Evolutionary conservation across 2,329 filamentous ascomycete genomes (phyloP).

Genomic region (Penicillium polonicum): DNA sequence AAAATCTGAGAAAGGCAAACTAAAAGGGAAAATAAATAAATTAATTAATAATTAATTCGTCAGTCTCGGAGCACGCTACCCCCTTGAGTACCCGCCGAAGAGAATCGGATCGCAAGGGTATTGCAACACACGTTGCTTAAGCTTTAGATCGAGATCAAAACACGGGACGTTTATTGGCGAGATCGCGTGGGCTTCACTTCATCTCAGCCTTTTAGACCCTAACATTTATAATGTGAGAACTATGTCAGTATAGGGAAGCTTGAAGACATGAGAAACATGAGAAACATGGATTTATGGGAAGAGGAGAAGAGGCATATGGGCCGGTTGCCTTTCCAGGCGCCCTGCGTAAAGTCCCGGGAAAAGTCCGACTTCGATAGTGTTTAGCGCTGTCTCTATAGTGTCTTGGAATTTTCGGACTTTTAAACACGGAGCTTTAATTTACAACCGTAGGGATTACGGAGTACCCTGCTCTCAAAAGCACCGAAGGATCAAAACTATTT

Average conservation of each 20-base stretch:
- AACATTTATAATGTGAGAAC: neutral
- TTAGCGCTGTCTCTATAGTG: neutral
- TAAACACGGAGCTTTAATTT: neutral
- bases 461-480: neutral
- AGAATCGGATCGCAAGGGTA: constrained; percentile 9
- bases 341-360: constrained; percentile 16
- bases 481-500: neutral
- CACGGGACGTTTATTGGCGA: constrained; percentile 20
- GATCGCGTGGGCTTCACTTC: constrained; percentile 16
- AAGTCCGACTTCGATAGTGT: neutral
- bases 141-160: constrained; percentile 29
- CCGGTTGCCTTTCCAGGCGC: constrained; percentile 25
- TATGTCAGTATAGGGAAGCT: neutral
- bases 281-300: neutral
- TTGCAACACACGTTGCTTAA: constrained; percentile 18
- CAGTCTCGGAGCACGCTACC: constrained; percentile 16
- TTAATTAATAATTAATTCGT: neutral
- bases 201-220: neutral
- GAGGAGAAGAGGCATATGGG: neutral
- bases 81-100: constrained; percentile 14
- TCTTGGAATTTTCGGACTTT: neutral
- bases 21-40: neutral
- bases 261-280: constrained; percentile 12
- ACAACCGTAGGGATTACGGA: too few species aligned
- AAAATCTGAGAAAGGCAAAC: neutral